Conservation (phyloP, 805 yeast genomes). For the Schwanniomyces vanrijiae region DNA sequence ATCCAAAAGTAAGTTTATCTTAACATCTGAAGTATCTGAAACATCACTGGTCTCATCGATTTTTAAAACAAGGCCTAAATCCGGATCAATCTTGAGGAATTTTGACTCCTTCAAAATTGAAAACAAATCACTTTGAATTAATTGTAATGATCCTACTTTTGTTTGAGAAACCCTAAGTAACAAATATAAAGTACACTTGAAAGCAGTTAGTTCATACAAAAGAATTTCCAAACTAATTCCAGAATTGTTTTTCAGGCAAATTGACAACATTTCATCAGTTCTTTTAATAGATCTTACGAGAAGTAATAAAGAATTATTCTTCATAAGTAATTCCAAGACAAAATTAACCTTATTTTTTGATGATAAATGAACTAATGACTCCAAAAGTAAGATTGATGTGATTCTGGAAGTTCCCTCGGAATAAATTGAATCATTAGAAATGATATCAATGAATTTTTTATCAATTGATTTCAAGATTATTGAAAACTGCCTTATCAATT, state of each 20-base stretch:
- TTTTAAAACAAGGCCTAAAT: conserved; percentile 62
- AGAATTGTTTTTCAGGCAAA: conserved; percentile 24
- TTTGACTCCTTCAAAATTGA: conserved; percentile 55
- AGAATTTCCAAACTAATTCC: conserved; percentile 51
- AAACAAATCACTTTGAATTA: conserved; percentile 74
- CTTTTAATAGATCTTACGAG: conserved; percentile 67
- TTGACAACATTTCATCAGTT: conserved; percentile 60
- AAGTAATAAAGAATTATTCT: conserved; percentile 63
- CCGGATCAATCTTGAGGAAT: conserved; percentile 72
- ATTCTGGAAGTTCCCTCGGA: conserved; percentile 78
- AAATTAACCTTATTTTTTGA: conserved; percentile 52
- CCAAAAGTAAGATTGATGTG: conserved; percentile 74
- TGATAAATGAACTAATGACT: conserved; percentile 59
- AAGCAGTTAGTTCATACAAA: conserved; percentile 73
- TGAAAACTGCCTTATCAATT: conserved; percentile 46
- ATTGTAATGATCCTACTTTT: conserved; percentile 71
- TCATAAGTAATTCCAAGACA: conserved; percentile 59
- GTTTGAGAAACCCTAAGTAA: conserved; percentile 75
- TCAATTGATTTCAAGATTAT: conserved; percentile 63
- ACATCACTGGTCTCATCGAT: conserved; percentile 17
- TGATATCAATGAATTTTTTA: conserved; percentile 53
- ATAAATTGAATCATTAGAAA: conserved; percentile 75
- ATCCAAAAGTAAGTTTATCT: conserved; percentile 51
- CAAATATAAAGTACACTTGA: conserved; percentile 68
- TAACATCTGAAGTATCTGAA: conserved; percentile 26